Percentiles rank a stretch among this genome's conserved stretches.
Evolutionary conservation across 306 rosid genomes (phyloP).

Genomic region (Mimosa pudica): DNA sequence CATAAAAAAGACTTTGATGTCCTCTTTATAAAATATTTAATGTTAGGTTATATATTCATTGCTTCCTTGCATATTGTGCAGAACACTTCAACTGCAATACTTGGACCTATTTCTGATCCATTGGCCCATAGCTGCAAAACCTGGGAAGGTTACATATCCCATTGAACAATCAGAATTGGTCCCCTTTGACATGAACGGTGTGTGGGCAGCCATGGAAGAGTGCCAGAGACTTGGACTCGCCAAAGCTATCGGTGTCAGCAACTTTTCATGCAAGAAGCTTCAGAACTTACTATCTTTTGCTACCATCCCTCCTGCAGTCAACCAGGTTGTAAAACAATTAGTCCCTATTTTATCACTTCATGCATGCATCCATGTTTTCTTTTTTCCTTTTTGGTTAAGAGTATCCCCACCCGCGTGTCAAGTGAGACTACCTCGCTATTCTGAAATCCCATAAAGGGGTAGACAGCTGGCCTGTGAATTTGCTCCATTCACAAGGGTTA

Average conservation of each 20-base stretch:
- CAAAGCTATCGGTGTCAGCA: conserved; percentile 79
- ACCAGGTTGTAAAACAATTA: conserved; percentile 52
- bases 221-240: conserved; percentile 77
- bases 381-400: no score
- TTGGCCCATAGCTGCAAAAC: conserved; percentile 49
- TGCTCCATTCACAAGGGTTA: no score
- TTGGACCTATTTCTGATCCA: conserved; percentile 44
- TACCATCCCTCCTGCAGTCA: conserved; percentile 63
- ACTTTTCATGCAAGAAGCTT: conserved; percentile 73
- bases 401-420: no score
- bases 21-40: no score
- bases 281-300: conserved; percentile 62
- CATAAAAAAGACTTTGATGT: no score
- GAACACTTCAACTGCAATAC: conserved; percentile 47
- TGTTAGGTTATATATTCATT: no score
- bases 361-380: no score
- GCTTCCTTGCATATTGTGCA: conserved; percentile 7
- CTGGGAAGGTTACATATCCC: conserved; percentile 51
- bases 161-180: conserved; percentile 42
- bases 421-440: no score
- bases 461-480: no score
- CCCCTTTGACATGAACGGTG: conserved; percentile 60
- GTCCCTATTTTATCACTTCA: no score
- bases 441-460: no score
- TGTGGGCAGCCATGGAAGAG: conserved; percentile 81